Conservation (phyloP, 495 filamentous ascomycete genomes). For the Aspergillus heteromorphus region DNA sequence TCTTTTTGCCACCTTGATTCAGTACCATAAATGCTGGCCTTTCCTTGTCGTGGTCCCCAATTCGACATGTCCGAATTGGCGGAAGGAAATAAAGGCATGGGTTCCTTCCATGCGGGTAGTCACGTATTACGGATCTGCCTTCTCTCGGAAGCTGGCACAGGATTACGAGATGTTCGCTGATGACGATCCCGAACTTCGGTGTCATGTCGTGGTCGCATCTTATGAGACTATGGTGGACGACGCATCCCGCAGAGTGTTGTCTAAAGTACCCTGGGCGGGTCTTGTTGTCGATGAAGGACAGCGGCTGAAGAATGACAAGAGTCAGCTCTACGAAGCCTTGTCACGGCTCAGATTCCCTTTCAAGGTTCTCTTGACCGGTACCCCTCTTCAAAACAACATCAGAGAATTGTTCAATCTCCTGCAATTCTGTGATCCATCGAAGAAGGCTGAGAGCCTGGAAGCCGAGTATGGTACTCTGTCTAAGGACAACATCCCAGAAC, state of each 20-base stretch:
- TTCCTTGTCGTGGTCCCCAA: slow-evolving; percentile 94
- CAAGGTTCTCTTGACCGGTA: slow-evolving; percentile 80
- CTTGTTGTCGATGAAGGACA: slow-evolving; percentile 96
- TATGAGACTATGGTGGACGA: slow-evolving; percentile 80
- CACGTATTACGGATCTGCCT: slow-evolving; percentile 75
- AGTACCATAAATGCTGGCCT: slow-evolving; percentile 79
- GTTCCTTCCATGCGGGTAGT: slow-evolving; percentile 80
- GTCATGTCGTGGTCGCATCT: slow-evolving; percentile 90
- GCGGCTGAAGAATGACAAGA: slow-evolving; percentile 89
- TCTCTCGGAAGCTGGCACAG: slow-evolving; percentile 62
- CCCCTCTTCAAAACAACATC: slow-evolving; percentile 92
- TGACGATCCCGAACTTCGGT: slow-evolving; percentile 56
- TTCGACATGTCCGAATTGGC: slow-evolving; percentile 93
- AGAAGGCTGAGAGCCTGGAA: slow-evolving; percentile 69
- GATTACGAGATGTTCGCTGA: slow-evolving; percentile 80
- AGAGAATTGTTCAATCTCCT: slow-evolving; percentile 91
- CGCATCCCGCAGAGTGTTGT: slow-evolving; percentile 57
- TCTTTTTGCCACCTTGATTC: slow-evolving; percentile 69
- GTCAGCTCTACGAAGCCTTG: slow-evolving; percentile 70
- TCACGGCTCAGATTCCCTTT: slow-evolving; percentile 67
- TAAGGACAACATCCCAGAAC: slow-evolving; percentile 67
- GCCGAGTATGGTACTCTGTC: slow-evolving; percentile 67
- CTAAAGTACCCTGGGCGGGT: slow-evolving; percentile 71
- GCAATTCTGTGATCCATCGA: slow-evolving; percentile 74
- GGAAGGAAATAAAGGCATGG: slow-evolving; percentile 94